phyloP scores from a whole-genome alignment of 2,329 filamentous ascomycete species.

The Trichoderma afroharzianum region DNA sequence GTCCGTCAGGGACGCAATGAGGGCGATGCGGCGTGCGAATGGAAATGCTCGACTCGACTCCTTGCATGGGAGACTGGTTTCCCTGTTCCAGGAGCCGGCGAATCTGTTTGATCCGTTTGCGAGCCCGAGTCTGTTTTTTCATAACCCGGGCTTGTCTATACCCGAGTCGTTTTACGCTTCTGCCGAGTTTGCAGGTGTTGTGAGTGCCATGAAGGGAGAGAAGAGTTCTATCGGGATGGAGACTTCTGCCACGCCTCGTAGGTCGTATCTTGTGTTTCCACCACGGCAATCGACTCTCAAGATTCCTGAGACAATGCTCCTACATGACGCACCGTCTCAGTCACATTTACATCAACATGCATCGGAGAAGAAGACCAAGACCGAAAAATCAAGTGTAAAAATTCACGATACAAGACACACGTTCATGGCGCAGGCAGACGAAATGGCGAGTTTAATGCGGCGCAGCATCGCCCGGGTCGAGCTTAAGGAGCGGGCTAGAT shows the following conservation, averaged over 20 bases:
- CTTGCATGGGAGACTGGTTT: slow-evolving; percentile 34
- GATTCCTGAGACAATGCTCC: slow-evolving; percentile 47
- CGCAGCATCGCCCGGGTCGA: slow-evolving; percentile 47
- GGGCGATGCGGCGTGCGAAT: slow-evolving; percentile 14
- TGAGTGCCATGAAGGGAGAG: slow-evolving; percentile 26
- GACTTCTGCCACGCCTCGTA: slow-evolving; percentile 33
- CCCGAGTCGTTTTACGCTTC: slow-evolving; percentile 43
- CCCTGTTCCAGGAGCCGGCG: slow-evolving; percentile 47
- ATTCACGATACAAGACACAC: slow-evolving; percentile 31
- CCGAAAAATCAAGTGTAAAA: background rate
- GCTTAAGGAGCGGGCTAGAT: slow-evolving; percentile 38
- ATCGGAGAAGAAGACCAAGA: background rate
- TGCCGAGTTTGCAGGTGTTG: slow-evolving; percentile 26
- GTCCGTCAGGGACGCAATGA: background rate
- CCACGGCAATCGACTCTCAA: slow-evolving; percentile 44
- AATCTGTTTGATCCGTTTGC: slow-evolving; percentile 59
- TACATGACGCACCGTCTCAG: slow-evolving; percentile 40
- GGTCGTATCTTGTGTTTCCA: slow-evolving; percentile 46
- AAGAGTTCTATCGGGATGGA: background rate
- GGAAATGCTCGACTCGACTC: slow-evolving; percentile 33
- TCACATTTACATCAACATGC: no score
- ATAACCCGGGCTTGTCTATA: slow-evolving; percentile 45
- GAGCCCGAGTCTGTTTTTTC: slow-evolving; percentile 57
- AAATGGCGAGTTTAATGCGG: slow-evolving; percentile 47
- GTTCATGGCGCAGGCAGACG: slow-evolving; percentile 44